These are phyloP conservation scores for Carpinus viminea DNA, from an alignment of 306 rosid genomes.

Conservation along the genomic window DNA sequence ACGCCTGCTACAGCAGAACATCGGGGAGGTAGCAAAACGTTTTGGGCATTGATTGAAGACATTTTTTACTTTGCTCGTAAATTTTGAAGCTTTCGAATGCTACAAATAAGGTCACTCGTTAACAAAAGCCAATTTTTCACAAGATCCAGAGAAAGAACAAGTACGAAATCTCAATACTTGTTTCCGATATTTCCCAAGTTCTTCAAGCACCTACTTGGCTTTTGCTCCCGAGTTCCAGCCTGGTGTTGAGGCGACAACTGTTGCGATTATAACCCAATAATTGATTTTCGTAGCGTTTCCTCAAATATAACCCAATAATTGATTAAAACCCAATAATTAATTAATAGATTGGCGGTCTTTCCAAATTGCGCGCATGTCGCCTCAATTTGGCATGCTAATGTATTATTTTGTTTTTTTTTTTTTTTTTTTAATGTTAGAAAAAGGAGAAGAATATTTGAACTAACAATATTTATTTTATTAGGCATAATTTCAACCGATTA, in stretches of 20 bases:
- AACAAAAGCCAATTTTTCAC: neutral
- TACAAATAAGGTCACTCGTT: neutral
- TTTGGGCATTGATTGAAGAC: constrained; percentile 34
- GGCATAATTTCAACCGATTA: too few species aligned
- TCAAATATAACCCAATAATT: neutral
- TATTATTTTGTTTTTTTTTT: too few species aligned
- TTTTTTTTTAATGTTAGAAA: too few species aligned
- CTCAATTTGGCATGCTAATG: too few species aligned
- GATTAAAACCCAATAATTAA: neutral
- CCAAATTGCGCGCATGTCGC: too few species aligned
- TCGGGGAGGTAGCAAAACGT: constrained; percentile 22
- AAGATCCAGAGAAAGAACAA: neutral
- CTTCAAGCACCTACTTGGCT: neutral
- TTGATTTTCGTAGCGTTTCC: neutral
- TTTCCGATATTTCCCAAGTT: neutral
- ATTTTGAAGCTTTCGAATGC: neutral
- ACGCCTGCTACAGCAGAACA: constrained; percentile 9
- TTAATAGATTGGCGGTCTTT: too few species aligned
- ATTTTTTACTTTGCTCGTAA: constrained; percentile 30
- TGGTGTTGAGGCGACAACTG: neutral
- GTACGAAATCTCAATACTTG: neutral
- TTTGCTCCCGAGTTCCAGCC: neutral
- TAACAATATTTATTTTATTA: too few species aligned
- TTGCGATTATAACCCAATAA: neutral
- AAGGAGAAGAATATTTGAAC: too few species aligned